phyloP scores from a whole-genome alignment of 208 protist genomes.

The Wallacemonas rigidus region DNA sequence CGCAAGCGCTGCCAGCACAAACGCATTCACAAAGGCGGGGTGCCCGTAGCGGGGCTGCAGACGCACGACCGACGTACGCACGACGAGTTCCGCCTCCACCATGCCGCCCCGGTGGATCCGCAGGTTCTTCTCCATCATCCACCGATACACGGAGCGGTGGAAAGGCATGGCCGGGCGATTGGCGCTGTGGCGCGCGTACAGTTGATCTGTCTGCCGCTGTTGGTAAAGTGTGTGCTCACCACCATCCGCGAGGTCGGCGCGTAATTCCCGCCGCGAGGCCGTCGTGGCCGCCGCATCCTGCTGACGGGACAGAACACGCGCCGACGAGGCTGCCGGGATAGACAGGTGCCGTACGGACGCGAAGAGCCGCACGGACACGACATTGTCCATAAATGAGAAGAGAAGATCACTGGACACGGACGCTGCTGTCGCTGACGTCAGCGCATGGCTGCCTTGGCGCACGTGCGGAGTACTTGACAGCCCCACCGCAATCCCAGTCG shows the following conservation, averaged over 20 bases:
- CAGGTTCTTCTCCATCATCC: conserved; percentile 40
- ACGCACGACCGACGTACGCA: conserved; percentile 27
- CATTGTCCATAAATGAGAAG: conserved; percentile 60
- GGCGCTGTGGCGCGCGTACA: neutral
- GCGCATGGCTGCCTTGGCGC: neutral
- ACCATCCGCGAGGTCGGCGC: too few species aligned
- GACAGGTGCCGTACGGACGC: conserved; percentile 43
- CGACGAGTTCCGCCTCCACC: conserved; percentile 45
- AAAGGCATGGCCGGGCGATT: conserved; percentile 8
- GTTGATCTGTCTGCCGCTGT: neutral
- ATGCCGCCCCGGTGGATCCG: conserved; percentile 43
- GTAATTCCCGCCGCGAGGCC: too few species aligned
- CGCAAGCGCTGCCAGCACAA: conserved; percentile 31
- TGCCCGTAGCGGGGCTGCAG: conserved; percentile 16
- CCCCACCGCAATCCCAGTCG: too few species aligned
- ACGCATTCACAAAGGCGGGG: conserved; percentile 19
- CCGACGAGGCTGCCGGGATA: neutral
- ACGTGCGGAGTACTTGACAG: neutral
- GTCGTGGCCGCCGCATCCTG: neutral
- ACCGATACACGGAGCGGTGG: conserved; percentile 37
- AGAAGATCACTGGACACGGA: conserved; percentile 19
- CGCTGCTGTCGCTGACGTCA: neutral
- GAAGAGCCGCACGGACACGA: conserved; percentile 33
- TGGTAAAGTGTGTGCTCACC: too few species aligned
- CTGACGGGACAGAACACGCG: neutral